Percentiles rank a stretch among this genome's conserved stretches.
Conservation (phyloP, 192 early-diverging fungal species). For the Coemansia reversa region DNA sequence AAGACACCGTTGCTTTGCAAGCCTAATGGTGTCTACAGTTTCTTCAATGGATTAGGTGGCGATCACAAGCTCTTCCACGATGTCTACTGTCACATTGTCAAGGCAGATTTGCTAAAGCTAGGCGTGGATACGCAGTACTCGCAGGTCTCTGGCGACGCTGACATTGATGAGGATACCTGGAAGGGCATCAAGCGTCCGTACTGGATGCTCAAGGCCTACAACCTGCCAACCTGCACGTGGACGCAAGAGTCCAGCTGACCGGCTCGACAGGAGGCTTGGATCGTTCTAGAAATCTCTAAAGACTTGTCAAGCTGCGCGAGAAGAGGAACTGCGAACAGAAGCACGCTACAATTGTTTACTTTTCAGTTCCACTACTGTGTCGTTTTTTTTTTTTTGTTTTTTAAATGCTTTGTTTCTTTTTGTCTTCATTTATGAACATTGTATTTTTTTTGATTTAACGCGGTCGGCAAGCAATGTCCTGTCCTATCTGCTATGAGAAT, state of each 20-base stretch:
- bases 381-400: neutral
- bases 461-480: slow-evolving; percentile 26
- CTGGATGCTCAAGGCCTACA: slow-evolving; percentile 56
- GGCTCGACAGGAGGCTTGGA: neutral
- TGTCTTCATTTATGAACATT: neutral
- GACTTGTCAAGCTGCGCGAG: neutral
- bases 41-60: slow-evolving; percentile 93
- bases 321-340: neutral
- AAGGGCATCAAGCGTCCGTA: slow-evolving; percentile 74
- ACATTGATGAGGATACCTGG: slow-evolving; percentile 83
- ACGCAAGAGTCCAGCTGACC: neutral
- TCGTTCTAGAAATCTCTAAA: neutral
- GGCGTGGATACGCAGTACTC: slow-evolving; percentile 76
- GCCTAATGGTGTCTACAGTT: slow-evolving; percentile 82
- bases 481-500: slow-evolving; percentile 45
- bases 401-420: neutral
- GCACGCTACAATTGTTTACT: neutral
- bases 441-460: neutral
- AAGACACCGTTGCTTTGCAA: slow-evolving; percentile 66
- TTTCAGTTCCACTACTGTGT: neutral
- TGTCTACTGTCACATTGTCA: slow-evolving; percentile 84
- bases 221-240: slow-evolving; percentile 54
- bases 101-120: slow-evolving; percentile 76
- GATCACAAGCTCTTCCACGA: slow-evolving; percentile 97
- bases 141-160: slow-evolving; percentile 70